phyloP scores from a whole-genome alignment of 345 rosid species.

The Populus pruinosa region DNA sequence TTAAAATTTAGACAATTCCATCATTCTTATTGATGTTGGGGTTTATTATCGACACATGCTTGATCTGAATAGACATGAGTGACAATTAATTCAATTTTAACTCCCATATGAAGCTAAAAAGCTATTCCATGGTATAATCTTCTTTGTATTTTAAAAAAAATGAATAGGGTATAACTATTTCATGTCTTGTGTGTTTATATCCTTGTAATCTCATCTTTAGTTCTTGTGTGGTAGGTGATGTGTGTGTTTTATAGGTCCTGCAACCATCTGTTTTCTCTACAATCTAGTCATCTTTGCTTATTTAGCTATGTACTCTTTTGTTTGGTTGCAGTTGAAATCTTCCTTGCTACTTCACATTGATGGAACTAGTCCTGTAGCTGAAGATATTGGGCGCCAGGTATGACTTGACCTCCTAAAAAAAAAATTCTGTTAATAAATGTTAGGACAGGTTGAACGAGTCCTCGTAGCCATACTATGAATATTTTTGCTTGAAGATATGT shows the following conservation, averaged over 20 bases:
- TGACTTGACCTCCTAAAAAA: background rate
- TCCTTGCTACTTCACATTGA: constrained; percentile 89
- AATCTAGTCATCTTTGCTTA: background rate
- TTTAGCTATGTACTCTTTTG: background rate
- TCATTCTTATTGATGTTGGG: background rate
- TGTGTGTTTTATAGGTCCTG: background rate
- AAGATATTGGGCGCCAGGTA: constrained; percentile 99
- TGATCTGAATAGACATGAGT: background rate
- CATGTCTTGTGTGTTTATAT: background rate
- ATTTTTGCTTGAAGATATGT: background rate
- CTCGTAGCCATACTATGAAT: background rate
- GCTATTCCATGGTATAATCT: background rate
- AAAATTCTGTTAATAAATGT: background rate
- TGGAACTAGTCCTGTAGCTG: constrained; percentile 94
- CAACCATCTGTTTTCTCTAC: background rate
- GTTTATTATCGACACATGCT: background rate
- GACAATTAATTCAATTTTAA: background rate
- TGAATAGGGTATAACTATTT: background rate
- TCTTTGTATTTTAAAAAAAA: background rate
- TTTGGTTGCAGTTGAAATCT: constrained; percentile 73
- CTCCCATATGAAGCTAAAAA: background rate
- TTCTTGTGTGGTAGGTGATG: background rate
- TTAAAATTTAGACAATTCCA: background rate
- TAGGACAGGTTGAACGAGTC: background rate
- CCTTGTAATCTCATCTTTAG: background rate